Base-by-base conservation (phyloP, 73 alveolate species). In the Paramecium sexaurelia region DNA sequence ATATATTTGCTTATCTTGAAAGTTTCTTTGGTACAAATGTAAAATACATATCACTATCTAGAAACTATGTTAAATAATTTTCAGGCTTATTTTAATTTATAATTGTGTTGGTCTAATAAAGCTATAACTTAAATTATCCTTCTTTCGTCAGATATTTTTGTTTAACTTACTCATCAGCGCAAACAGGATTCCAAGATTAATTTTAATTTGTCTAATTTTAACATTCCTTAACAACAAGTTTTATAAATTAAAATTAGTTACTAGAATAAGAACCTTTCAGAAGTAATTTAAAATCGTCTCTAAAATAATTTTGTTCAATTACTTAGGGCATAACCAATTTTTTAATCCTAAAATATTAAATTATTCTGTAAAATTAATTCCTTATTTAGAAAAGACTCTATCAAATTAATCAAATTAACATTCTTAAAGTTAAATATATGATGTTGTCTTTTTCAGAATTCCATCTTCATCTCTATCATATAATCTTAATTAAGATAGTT, bases 271-370 rank as follows among this genome's bases (percentile, higher is more conserved):
- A 11, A 2, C 87, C 87, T 22, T 73, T 33, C 35, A 73, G 27
- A 9, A 20, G 32, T 5, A 73, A 13, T n/a, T 33, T 20, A 9
- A 36, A 73, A 39, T 73, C 57, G 11, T 73, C 43, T 36, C 87
- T 73, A 36, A 27, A 17, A 7, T 73, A 27, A 3, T 9, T 8
- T 3, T 36, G 6, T 9, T 27, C 5, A 33, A 5, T 36, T 73
- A 73, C 87, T 39, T 73, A 15, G 57, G 57, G 56, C 87, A 73
- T 39, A 73, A 73, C 87, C 87, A 73, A 36, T 73, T 4, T 36
- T 73, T 36, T 36, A 73, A 33, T 20, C 56, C 87, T 1, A 73
- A 36, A n/a, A 29, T 51, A 51, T 51, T 51, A 29, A 51, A 51
- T 51, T 51, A 51, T 51, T 51, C 67, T 5, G 67, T 51, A 17